phyloP scores from a whole-genome alignment of 257 asterid species.

The Mitragyna speciosa region DNA sequence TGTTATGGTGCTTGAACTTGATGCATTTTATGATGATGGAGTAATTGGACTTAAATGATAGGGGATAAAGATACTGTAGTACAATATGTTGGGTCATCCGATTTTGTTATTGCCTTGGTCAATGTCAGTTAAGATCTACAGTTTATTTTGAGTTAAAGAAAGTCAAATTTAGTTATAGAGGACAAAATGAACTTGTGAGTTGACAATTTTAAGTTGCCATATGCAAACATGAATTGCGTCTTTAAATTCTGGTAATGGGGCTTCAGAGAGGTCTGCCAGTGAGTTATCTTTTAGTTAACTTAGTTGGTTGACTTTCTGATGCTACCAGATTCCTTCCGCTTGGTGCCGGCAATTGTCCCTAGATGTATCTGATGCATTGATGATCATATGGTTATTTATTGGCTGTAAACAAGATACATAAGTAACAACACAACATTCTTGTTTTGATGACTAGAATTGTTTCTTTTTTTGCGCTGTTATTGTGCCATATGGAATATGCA shows the following conservation, averaged over 20 bases:
- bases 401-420: not conserved
- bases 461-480: not conserved
- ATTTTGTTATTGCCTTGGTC: not conserved
- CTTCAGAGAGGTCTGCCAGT: not conserved
- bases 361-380: not conserved
- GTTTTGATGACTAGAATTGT: not conserved
- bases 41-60: no score
- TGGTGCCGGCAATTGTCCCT: not conserved
- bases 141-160: not conserved
- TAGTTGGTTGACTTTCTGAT: not conserved
- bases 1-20: no score
- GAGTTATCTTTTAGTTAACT: not conserved
- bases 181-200: not conserved
- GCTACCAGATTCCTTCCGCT: not conserved
- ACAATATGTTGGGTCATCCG: not conserved
- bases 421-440: no score
- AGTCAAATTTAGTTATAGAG: not conserved
- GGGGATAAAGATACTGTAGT: not conserved
- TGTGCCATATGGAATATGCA: no score
- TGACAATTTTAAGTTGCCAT: not conserved
- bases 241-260: not conserved
- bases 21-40: no score
- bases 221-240: not conserved
- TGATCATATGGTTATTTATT: not conserved
- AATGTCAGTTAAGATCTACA: not conserved